Evolutionary conservation across 371 early-diverging fungal species (phyloP), one percentile per base, ranked within the genome.

Genomic region (Apophysomyces variabilis): DNA sequence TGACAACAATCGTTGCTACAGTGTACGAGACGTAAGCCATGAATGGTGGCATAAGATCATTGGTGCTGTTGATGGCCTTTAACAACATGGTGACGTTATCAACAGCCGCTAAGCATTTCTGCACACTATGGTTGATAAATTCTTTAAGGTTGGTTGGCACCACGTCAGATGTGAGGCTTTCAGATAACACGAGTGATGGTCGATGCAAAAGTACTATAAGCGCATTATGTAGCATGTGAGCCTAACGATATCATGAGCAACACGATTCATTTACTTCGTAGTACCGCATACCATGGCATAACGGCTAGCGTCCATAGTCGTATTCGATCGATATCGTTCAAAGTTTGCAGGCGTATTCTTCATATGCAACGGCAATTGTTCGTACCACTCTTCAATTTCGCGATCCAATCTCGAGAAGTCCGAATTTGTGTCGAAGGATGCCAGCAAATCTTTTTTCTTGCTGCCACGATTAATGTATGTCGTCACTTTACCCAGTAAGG

Each of bases 1-100:
- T 86, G 13, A 87, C 84, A 38, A 80, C 80, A 16, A 87, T 82
- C 14, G 88, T 87, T 3, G 86, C 86, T 0, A 82, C 82, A 0
- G 84, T 86, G 45, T 84, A 87, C 11, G 83, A 77, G 4, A 85
- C 73, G 46, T 87, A 87, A 3, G 85, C 74, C 46, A 85, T 66
- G 54, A 78, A 87, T 3, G 85, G 79, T 1, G 84, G 77, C 61
- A 80, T 79, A 9, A 74, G 7, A 54, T 77, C 67, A 62, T 68
- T 21, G 65, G 69, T 46, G 43, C 65, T 61, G 41, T 73, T 74
- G 36, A 85, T 75, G 38, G 71, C 70, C 13, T 74, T 73, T 4
- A 86, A 62, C 8, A 84, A 66, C 3, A 74, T 69, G 0, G 85
- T 84, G 9, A 85, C 84, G 44, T 74, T 80, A 38, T 82, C 78